phyloP scores from a whole-genome alignment of 768 basidiomycete species.

The Tephrocybe sp. region DNA sequence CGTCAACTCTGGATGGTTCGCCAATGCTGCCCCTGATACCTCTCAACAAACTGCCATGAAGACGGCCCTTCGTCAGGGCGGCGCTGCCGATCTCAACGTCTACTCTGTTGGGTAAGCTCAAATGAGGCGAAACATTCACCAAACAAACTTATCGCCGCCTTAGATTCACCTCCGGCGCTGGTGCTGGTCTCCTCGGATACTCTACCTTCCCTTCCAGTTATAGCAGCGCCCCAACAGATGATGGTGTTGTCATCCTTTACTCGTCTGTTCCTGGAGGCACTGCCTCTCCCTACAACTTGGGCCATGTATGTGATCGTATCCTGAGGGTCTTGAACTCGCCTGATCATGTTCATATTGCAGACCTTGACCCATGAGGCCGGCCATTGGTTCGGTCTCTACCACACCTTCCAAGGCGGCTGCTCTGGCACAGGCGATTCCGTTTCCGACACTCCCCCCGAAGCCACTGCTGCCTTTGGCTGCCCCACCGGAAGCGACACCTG shows the following conservation, averaged over 20 bases:
- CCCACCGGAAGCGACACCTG: conserved; percentile 37
- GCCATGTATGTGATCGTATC: conserved; percentile 26
- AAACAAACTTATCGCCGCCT: conserved; percentile 1
- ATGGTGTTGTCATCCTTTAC: conserved; percentile 47
- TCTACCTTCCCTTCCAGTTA: conserved; percentile 52
- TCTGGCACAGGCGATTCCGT: conserved; percentile 39
- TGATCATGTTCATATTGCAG: conserved; percentile 11
- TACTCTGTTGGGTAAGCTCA: conserved; percentile 48
- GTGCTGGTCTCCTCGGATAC: conserved; percentile 50
- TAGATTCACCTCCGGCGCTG: conserved; percentile 38
- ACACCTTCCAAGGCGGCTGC: conserved; percentile 59
- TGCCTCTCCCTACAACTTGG: conserved; percentile 40
- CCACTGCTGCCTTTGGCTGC: conserved; percentile 42
- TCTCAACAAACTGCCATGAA: conserved; percentile 49
- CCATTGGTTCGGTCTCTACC: conserved; percentile 62
- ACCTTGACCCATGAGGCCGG: conserved; percentile 57
- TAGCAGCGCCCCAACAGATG: conserved; percentile 37
- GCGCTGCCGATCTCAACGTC: conserved; percentile 41
- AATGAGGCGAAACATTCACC: neutral
- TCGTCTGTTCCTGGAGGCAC: conserved; percentile 47
- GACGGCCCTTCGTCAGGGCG: conserved; percentile 40
- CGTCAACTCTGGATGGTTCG: conserved; percentile 48
- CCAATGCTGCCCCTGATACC: conserved; percentile 34
- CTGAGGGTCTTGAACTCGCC: conserved; percentile 10
- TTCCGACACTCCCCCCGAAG: conserved; percentile 47